Evolutionary conservation across 2,329 filamentous ascomycete genomes (phyloP).

Genomic region (Ascomycota sp.): DNA sequence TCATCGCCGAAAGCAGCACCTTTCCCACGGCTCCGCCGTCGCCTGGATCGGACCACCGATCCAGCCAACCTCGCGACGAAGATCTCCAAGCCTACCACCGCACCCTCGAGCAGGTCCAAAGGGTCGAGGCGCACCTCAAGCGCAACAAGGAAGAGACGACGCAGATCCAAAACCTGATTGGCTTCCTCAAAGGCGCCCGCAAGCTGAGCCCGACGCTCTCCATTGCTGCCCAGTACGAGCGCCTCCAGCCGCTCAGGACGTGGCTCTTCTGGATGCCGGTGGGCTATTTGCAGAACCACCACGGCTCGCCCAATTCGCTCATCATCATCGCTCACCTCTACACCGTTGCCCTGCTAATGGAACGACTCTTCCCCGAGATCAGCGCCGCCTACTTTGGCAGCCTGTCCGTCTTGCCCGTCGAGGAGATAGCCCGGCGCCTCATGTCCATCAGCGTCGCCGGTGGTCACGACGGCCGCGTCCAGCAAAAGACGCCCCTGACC

Average conservation of each 20-base stretch:
- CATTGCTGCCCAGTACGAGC: conserved; percentile 72
- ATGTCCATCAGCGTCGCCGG: conserved; percentile 44
- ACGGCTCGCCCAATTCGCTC: conserved; percentile 56
- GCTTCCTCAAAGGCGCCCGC: conserved; percentile 51
- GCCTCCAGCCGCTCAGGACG: conserved; percentile 67
- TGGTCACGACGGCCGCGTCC: conserved; percentile 32
- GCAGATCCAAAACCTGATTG: conserved; percentile 47
- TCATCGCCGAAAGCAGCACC: conserved; percentile 61
- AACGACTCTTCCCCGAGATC: conserved; percentile 80
- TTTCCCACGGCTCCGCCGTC: conserved; percentile 47
- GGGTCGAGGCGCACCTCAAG: conserved; percentile 47
- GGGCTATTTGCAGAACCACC: conserved; percentile 56
- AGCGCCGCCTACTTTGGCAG: conserved; percentile 75
- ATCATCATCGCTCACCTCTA: conserved; percentile 83
- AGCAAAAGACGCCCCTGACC: conserved; percentile 31
- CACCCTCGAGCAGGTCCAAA: conserved; percentile 45
- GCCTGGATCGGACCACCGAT: conserved; percentile 38
- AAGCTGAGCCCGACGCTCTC: conserved; percentile 49
- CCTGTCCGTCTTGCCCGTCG: conserved; percentile 59
- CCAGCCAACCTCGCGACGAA: conserved; percentile 44
- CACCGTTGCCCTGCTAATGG: conserved; percentile 67
- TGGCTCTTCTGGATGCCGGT: conserved; percentile 96
- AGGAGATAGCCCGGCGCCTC: conserved; percentile 65
- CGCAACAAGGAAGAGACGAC: conserved; percentile 50
- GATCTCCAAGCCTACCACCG: conserved; percentile 48